Evolutionary conservation across 75 land plant genomes (phyloP), one percentile per base, ranked within the genome.

Genomic region (Pinus taeda): DNA sequence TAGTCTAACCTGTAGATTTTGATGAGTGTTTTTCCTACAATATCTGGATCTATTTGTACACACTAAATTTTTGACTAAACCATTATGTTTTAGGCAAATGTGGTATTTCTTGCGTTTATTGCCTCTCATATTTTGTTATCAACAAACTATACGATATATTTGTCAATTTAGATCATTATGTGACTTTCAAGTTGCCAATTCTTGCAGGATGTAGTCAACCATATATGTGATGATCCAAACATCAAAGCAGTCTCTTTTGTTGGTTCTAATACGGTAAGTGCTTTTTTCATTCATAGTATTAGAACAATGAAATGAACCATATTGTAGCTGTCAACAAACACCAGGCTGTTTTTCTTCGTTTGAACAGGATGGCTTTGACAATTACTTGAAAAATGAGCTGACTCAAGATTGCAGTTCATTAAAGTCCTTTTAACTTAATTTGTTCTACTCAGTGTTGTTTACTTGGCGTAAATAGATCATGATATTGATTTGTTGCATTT

Each of bases 211-310:
- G 73, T 90, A 42, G 94, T 96, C 22, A 92, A 96, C 80, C 83
- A 88, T 17, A 96, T 96, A 22, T 96, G 99, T 82, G 99, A 94
- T 85, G 91, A 94, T 85, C 95, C 93, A 1, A 90, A 96, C 78
- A 92, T 96, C 77, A 87, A 77, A 78, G 97, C 99, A 69, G 73
- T 96, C 75, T 96, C 99, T 6, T 94, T 94, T 86, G 98, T 96
- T 74, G 99, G 99, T 77, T 96, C 99, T 55, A 93, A 96, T 74
- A 84, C 71, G 59, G 96, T 93, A 82, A 88, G 87, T 39, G n/a
- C 18, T 17, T 59, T 59, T 2, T 59, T 18, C 21, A 17, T 18
- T 59, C 21, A 4, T 18, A 59, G 18, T 59, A 59, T 4, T 20
- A 9, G 55, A 49, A 49, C 55, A 49, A 9, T 2, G 12, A 49